A percentile compares a stretch with the other conserved stretches of the same genome.
These are phyloP conservation scores for Graphilbum sp. DNA, from an alignment of 2,329 filamentous ascomycete genomes.

Conservation along the genomic window DNA sequence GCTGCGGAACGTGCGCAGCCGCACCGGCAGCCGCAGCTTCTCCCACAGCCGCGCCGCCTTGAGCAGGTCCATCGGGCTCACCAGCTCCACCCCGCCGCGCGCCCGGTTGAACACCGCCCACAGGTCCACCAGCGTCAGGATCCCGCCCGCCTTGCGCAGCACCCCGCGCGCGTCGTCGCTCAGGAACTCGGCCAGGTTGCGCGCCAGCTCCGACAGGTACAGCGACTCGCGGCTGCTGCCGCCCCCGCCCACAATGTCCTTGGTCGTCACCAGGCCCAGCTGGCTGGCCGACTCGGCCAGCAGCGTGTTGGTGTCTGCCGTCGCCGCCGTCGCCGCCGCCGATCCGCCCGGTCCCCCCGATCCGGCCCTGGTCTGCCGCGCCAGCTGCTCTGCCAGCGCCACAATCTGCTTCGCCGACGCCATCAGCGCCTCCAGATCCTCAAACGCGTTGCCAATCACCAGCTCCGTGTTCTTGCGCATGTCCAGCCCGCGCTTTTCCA, in stretches of 20 bases:
- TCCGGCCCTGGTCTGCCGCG: conserved; percentile 36
- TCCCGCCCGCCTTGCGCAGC: conserved; percentile 64
- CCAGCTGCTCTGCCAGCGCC: conserved; percentile 77
- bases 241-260: conserved; percentile 55
- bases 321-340: conserved; percentile 24
- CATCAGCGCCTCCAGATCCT: conserved; percentile 93
- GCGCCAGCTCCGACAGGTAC: conserved; percentile 74
- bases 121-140: conserved; percentile 76
- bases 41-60: conserved; percentile 84
- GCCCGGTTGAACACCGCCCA: conserved; percentile 94
- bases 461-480: conserved; percentile 84
- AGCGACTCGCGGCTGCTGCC: conserved; percentile 54
- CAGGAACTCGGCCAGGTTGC: conserved; percentile 75
- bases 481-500: conserved; percentile 73
- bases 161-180: conserved; percentile 72
- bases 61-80: conserved; percentile 82
- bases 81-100: conserved; percentile 81
- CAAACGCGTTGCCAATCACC: conserved; percentile 85
- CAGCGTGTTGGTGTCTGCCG: conserved; percentile 45
- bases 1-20: conserved; percentile 76
- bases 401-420: conserved; percentile 93
- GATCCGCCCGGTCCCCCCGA: too few species aligned
- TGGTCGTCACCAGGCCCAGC: conserved; percentile 80
- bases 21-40: conserved; percentile 67
- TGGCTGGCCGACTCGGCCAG: conserved; percentile 71